Base-by-base conservation (phyloP, 2,329 filamentous ascomycete species). In the Aspergillus tubingensis region DNA sequence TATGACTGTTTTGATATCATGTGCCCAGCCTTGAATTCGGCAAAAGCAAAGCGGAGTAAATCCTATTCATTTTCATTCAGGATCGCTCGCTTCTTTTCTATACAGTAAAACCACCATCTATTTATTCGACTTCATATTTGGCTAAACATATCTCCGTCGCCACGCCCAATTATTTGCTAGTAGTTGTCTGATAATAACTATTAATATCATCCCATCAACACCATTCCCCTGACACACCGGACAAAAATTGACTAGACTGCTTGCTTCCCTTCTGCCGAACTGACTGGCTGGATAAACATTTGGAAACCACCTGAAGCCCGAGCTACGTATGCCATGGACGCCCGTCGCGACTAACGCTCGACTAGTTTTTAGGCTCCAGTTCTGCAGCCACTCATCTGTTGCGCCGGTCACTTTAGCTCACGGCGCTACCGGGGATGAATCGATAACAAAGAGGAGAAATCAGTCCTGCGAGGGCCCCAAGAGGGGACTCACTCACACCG, bases 371-470 rank as follows among this genome's bases (percentile, higher is more conserved):
- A 32, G 47, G 47, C 47, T 27, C 23, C 47, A 50, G 47, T 10
- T n/a, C 25, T 17, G 25, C 23, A 50, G 47, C 47, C 47, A 50
- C 15, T 50, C 47, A 50, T n/a, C 8, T 17, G 5, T 8, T n/a
- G 25, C 23, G 47, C 47, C 47, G 10, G 47, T 17, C 15, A 50
- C 47, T 50, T 50, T 50, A 50, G 47, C 47, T 50, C 47, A 50
- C 23, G 47, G 47, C 47, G 27, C 47, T 50, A 50, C 47, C 47
- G 47, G 25, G 47, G 47, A 50, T 50, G 47, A 50, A 50, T 50
- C 47, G 47, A 50, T 50, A 50, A 50, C 23, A 50, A 32, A 50
- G 47, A 50, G 47, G 47, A 50, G 47, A 50, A 30, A 49, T 21
- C 41, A 44, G 41, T 13, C 19, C 17, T 27, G 44, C 23, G 44